Conservation (phyloP, 176 grass and related monocot genomes). For the Triticum aestivum region IWGSC_CS_RefSeq_v2.1 NC_057797.1:687291514-687292013, state of each 20-base stretch:
- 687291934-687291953: neutral
- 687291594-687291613: neutral
- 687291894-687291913: neutral
- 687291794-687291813: neutral
- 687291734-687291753: constrained; percentile 6
- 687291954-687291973: neutral
- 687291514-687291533: neutral
- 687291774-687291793: neutral
- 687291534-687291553: neutral
- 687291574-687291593: neutral
- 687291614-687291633: neutral
- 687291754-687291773: neutral
- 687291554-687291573: neutral
- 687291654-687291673: neutral
- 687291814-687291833: neutral
- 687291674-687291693: neutral
- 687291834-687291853: neutral
- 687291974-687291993: neutral
- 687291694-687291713: neutral
- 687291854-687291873: neutral
- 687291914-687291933: neutral
- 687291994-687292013: neutral
- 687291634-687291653: neutral
- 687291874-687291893: neutral
- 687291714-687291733: neutral